These are phyloP conservation scores for Kwoniella sp. DNA, from an alignment of 768 basidiomycete species.

Conservation along the genomic window DNA sequence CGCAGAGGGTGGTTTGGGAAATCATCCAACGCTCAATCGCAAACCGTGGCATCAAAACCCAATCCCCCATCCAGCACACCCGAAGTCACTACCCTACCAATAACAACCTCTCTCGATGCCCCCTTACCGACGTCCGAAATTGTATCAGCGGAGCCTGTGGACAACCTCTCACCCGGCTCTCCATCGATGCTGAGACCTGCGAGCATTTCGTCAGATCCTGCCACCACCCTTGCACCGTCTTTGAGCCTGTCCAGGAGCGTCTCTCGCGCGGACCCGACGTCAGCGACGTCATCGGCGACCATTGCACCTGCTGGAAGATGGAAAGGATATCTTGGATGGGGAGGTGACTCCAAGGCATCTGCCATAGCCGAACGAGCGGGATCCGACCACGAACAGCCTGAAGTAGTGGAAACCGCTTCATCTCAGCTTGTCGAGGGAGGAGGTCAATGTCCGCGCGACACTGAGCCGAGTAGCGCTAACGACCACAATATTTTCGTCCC, in stretches of 20 bases:
- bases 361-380: neutral
- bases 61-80: neutral
- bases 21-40: neutral
- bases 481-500: too few relatives aligned
- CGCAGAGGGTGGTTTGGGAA: neutral
- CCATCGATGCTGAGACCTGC: neutral
- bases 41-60: neutral
- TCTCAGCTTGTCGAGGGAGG: neutral
- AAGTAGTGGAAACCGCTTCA: neutral
- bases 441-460: neutral
- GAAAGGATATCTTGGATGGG: conserved; percentile 17
- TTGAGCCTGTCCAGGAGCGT: neutral
- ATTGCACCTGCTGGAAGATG: neutral
- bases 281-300: neutral
- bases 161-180: neutral
- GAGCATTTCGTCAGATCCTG: neutral
- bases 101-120: neutral
- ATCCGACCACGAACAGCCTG: neutral
- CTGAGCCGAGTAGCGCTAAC: neutral
- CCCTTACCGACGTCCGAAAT: neutral
- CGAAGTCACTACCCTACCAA: neutral
- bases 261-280: neutral
- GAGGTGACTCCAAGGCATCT: neutral
- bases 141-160: neutral
- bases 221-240: too few relatives aligned